Conservation (phyloP, 1,139 yeast genomes). For the Suhomyces choctaworum region DNA sequence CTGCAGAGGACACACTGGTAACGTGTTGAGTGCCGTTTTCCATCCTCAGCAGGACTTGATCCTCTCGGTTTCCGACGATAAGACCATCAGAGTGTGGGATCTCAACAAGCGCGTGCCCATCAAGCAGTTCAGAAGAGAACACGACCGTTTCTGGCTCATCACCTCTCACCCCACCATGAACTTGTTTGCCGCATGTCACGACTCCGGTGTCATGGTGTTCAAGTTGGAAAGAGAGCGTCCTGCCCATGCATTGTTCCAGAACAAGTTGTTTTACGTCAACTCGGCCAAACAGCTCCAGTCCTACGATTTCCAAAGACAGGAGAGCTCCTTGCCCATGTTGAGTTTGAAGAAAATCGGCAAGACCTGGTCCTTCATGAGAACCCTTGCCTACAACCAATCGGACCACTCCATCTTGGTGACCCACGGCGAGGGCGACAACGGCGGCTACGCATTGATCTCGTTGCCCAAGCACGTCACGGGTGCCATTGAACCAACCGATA, state of each 20-base stretch:
- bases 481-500: slow-evolving; percentile 83
- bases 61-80: slow-evolving; percentile 92
- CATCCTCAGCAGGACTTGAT: slow-evolving; percentile 94
- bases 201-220: slow-evolving; percentile 97
- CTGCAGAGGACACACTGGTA: slow-evolving; percentile 95
- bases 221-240: slow-evolving; percentile 98
- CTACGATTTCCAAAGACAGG: slow-evolving; percentile 63
- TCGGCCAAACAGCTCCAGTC: slow-evolving; percentile 84
- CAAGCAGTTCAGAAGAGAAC: slow-evolving; percentile 91
- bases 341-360: slow-evolving; percentile 83
- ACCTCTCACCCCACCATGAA: slow-evolving; percentile 88
- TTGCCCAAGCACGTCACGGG: slow-evolving; percentile 90
- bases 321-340: slow-evolving; percentile 73
- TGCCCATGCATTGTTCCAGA: slow-evolving; percentile 73
- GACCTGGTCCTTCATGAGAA: slow-evolving; percentile 83
- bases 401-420: slow-evolving; percentile 86
- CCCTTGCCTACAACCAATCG: slow-evolving; percentile 87
- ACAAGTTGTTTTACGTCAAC: slow-evolving; percentile 71
- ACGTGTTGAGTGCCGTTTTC: slow-evolving; percentile 85
- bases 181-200: slow-evolving; percentile 95
- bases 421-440: slow-evolving; percentile 65
- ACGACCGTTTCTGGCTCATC: slow-evolving; percentile 92
- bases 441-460: slow-evolving; percentile 69
- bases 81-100: slow-evolving; percentile 98
- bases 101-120: slow-evolving; percentile 90